Evolutionary conservation across 305 asterid genomes (phyloP), one percentile per base, ranked within the genome.

Genomic region (Solanum hybrid): DNA sequence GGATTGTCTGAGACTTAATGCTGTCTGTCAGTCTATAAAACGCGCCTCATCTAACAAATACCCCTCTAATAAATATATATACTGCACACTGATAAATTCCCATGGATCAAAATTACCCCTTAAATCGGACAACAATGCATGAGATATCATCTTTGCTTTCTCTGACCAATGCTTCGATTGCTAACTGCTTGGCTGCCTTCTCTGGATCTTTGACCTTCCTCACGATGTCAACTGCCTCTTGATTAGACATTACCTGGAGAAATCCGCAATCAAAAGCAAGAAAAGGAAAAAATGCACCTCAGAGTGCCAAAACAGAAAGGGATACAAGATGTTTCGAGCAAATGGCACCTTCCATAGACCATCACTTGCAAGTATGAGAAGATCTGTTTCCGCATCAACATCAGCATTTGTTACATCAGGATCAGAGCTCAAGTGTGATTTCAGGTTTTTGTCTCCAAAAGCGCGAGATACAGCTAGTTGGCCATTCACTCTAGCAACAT

Each of bases 391-490:
- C 12, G 89, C 90, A 87, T 94, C 93, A 69, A 97, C 92, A 73
- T 91, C 94, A 88, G 97, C 94, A 71, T 88, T 91, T 7, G 87
- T 92, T 71, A 97, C 85, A 85, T 96, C 99, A 22, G 99, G 99
- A 80, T 97, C 99, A 3, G 97, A 95, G 29, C 98, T 93, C 76
- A 97, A 91, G 91, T 97, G 99, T 1, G 96, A 90, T 92, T 96
- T 96, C 92, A 97, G 91, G 93, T 95, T 97, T 93, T 96, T 97
- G 86, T 97, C 99, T 42, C 99, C 99, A 79, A 97, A 97, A 85
- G 99, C 99, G 17, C 99, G 98, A 80, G 98, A 96, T 88, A 97
- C 99, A 5, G 99, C 99, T 79, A 97, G 92, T 90, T 97, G 99
- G 4, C 99, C 99, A 60, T 97, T 94, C 64, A 97, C 99, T 90